Base-by-base conservation (phyloP, 2,329 filamentous ascomycete species). In the Cladophialophora exuberans region DNA sequence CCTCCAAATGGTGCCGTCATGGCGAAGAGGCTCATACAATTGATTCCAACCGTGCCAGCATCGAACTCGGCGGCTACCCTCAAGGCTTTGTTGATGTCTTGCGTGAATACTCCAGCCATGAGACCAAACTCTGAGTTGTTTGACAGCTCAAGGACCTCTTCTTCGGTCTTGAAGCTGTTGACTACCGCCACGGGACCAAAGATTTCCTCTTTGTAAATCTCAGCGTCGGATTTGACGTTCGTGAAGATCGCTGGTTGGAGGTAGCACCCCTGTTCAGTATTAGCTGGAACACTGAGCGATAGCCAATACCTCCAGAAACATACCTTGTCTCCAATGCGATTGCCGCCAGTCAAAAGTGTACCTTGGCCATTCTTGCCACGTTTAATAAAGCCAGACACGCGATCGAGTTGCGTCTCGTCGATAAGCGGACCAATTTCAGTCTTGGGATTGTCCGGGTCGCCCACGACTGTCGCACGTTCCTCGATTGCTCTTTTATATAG, bases 391-490 rank as follows among this genome's bases (percentile, higher is more conserved):
- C 64, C 64, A 0, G 73, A 60, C 4, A 78, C 70, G 2, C 68
- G 63, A 20, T 77, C 72, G 47, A 73, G 75, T 57, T 78, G 75
- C 0, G 67, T 63, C 23, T 71, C 69, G 10, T 73, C 73, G 4
- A 75, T 72, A 54, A 75, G 72, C 0, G 76, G 75, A 2, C 75
- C 74, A 25, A 74, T 69, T 64, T 65, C 71, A 1, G 72, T 73
- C 28, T 75, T 76, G 61, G 86, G 82, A 4, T 79, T 78, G 69
- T 89, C 90, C 0, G 87, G 87, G 65, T 90, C 83, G 56, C 79
- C 77, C 45, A 85, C 79, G 13, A 55, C 59, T 49, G 68, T 64
- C 18, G 73, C 70, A 17, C 60, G 57, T 4, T 60, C 64, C 1
- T 71, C 57, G 22, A 75, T 64, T 1, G 56, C 60, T 15, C 67